Evolutionary conservation across 371 early-diverging fungal genomes (phyloP), one percentile per base, ranked within the genome.

Genomic region (Apophysomyces elegans): DNA sequence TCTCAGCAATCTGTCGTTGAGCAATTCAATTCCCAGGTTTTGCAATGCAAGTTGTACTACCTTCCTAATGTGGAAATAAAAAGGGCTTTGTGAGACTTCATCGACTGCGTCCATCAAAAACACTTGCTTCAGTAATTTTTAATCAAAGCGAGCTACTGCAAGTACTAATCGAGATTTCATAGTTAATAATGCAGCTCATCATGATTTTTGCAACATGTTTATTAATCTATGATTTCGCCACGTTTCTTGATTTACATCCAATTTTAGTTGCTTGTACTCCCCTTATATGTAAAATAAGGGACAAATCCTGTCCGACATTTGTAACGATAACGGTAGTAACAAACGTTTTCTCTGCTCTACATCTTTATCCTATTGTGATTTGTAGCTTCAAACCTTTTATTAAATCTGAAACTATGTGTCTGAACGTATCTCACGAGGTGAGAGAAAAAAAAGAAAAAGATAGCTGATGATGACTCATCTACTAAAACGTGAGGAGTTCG

Each of bases 261-360:
- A 18, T 18, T 50, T 50, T 32, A 21, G n/a, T 50, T 21, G 18
- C 9, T 50, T 21, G 54, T 50, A 50, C 54, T 50, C 54, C 54
- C 54, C 54, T 50, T 50, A 50, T 50, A 50, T 50, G 54, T 50
- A 50, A 50, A 50, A 50, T 50, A 50, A 50, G 54, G 21, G 54
- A 50, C 9, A 26, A 50, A 50, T 50, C 21, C 21, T 18, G 54
- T 50, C 16, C 54, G 16, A 50, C 54, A 5, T 5, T 47, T 13
- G 8, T 41, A 11, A 41, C 13, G 21, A 50, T 50, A 50, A 50
- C 21, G 54, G 54, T 5, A 26, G 21, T 7, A 8, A 50, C 54
- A 26, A 50, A 41, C 11, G 21, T 21, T 11, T 50, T 50, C 8
- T 11, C 54, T 26, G 32, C 32, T 26, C 32, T 26, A 26, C 2